Conservation (phyloP, 495 filamentous ascomycete genomes). For the Cenococcum geophilum region DNA sequence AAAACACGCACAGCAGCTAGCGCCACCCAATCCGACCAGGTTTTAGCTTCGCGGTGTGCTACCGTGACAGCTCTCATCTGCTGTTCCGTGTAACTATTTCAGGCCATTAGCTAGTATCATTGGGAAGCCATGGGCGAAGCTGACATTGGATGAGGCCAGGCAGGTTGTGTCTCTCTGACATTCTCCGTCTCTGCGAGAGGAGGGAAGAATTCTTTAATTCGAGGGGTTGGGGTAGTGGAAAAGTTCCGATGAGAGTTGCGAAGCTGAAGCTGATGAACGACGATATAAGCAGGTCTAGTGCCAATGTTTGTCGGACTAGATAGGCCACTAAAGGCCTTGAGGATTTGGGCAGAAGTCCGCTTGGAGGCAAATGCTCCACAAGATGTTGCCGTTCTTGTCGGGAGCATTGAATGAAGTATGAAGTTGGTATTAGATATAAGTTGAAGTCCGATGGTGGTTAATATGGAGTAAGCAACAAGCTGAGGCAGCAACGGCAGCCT, state of each 20-base stretch:
- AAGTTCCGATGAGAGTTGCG: conserved; percentile 20
- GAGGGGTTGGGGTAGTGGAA: conserved; percentile 23
- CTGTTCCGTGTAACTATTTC: conserved; percentile 49
- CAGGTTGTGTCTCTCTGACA: conserved; percentile 43
- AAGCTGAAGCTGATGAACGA: conserved; percentile 22
- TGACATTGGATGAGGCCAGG: conserved; percentile 66
- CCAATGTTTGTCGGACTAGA: conserved; percentile 14
- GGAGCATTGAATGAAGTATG: conserved; percentile 13
- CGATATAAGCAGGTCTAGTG: conserved; percentile 28
- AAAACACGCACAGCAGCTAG: conserved; percentile 55
- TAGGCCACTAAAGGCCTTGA: conserved; percentile 33
- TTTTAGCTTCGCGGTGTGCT: conserved; percentile 61
- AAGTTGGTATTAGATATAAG: neutral
- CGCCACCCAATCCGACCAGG: conserved; percentile 64
- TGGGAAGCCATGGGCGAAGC: conserved; percentile 32
- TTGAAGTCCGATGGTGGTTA: neutral
- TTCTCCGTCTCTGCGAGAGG: conserved; percentile 30
- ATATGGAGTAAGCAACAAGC: neutral
- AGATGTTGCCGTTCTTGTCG: conserved; percentile 17
- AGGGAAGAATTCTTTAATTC: conserved; percentile 41
- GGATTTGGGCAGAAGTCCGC: conserved; percentile 30
- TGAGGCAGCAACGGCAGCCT: neutral
- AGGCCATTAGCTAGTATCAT: conserved; percentile 39
- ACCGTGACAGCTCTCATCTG: conserved; percentile 59
- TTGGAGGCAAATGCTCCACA: conserved; percentile 25